These are phyloP conservation scores for Limonium bicolor DNA, from an alignment of 148 eudicot genomes.

Conservation along the genomic window DNA sequence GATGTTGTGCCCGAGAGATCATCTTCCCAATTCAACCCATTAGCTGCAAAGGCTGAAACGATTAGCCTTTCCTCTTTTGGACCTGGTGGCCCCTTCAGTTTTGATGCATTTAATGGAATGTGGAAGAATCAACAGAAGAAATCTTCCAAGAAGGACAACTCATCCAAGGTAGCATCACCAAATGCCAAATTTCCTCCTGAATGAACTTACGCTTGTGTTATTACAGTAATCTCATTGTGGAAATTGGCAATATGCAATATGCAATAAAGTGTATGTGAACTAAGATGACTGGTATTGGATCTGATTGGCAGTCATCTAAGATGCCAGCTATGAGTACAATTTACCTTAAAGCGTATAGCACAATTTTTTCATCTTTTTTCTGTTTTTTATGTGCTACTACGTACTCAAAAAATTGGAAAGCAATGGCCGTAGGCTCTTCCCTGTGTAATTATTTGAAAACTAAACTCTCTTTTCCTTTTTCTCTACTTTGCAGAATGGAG, in stretches of 20 bases:
- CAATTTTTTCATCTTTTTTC: too few relatives aligned
- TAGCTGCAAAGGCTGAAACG: constrained; percentile 95
- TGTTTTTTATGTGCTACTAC: too few relatives aligned
- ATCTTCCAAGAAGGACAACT: constrained; percentile 37
- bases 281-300: too few relatives aligned
- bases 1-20: constrained; percentile 30
- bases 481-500: constrained; percentile 39
- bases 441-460: too few relatives aligned
- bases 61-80: constrained; percentile 82
- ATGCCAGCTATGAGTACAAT: too few relatives aligned
- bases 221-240: neutral
- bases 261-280: too few relatives aligned
- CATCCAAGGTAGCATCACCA: constrained; percentile 59
- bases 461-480: too few relatives aligned
- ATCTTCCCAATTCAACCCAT: constrained; percentile 65
- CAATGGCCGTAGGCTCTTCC: too few relatives aligned
- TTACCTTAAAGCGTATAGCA: too few relatives aligned
- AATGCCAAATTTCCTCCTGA: neutral
- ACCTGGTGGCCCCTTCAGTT: constrained; percentile 65
- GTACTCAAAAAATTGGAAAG: too few relatives aligned
- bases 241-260: too few relatives aligned
- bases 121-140: constrained; percentile 46
- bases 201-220: neutral
- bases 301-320: too few relatives aligned
- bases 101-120: constrained; percentile 67